A percentile compares a stretch with the other conserved stretches of the same genome.
These are phyloP conservation scores for Sordariomycetes sp. DNA, from an alignment of 2,329 filamentous ascomycete genomes.

Conservation along the genomic window DNA sequence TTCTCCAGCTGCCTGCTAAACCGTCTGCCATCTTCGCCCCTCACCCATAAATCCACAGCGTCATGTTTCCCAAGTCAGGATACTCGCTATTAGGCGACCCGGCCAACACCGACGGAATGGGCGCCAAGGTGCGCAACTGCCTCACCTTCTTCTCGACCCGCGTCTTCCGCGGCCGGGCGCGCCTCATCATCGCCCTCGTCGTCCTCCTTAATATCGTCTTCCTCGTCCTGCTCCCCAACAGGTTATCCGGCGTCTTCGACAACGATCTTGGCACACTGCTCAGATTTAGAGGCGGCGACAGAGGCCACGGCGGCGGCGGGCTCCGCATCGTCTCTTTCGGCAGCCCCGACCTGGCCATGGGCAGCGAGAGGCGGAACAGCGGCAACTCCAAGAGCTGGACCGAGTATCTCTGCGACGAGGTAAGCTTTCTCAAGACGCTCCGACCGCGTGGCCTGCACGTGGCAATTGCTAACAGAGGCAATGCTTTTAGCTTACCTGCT, in stretches of 20 bases:
- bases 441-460: not conserved
- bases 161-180: slow-evolving; percentile 24
- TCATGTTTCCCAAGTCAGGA: not conserved
- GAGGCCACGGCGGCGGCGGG: slow-evolving; percentile 18
- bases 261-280: slow-evolving; percentile 7
- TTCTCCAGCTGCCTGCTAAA: not conserved
- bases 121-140: not conserved
- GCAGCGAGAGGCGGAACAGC: slow-evolving; percentile 1
- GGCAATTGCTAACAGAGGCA: not conserved
- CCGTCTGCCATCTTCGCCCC: not conserved
- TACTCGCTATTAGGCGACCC: not conserved
- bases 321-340: slow-evolving; percentile 42
- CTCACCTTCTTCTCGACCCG: slow-evolving; percentile 24
- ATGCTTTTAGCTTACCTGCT: slow-evolving; percentile 30
- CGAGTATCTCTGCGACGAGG: slow-evolving; percentile 35
- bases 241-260: slow-evolving; percentile 7
- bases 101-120: not conserved
- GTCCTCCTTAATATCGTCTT: slow-evolving; percentile 16
- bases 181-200: slow-evolving; percentile 16
- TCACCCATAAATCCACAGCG: not conserved
- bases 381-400: slow-evolving; percentile 33
- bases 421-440: slow-evolving; percentile 12
- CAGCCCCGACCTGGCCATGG: slow-evolving; percentile 30
- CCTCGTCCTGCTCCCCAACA: slow-evolving; percentile 10
- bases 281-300: slow-evolving; percentile 14